Evolutionary conservation across 202 grass and related monocot genomes (phyloP).

Genomic region (Thinopyrum obtusiflorum): DNA sequence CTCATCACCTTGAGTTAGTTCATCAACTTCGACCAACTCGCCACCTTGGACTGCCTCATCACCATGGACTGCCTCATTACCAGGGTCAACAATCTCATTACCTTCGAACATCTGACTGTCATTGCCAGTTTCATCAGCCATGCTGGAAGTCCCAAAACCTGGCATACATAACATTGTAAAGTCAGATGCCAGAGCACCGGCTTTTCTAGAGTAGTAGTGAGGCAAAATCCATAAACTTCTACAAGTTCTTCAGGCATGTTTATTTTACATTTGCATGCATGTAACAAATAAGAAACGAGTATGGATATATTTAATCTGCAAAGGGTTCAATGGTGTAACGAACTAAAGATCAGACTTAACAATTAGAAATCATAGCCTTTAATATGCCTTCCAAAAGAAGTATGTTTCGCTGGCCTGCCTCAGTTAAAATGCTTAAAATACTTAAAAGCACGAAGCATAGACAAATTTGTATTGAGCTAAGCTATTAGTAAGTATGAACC

Average conservation of each 20-base stretch:
- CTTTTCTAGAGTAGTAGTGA: not conserved
- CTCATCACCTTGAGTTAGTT: constrained; percentile 20
- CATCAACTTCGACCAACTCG: constrained; percentile 25
- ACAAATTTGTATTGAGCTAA: not conserved
- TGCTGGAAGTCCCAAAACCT: constrained; percentile 15
- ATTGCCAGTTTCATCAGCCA: constrained; percentile 34
- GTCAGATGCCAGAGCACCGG: not conserved
- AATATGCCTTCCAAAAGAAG: not conserved
- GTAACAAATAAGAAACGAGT: not conserved
- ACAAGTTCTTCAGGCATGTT: not conserved
- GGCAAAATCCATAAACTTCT: not conserved
- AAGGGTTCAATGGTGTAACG: not conserved
- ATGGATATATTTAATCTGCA: not conserved
- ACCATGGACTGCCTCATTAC: not conserved
- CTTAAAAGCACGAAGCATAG: not conserved
- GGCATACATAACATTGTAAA: not conserved
- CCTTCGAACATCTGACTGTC: constrained; percentile 21
- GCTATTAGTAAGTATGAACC: not conserved
- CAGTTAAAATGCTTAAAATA: not conserved
- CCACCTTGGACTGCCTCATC: constrained; percentile 3
- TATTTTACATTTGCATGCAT: not conserved
- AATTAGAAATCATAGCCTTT: not conserved
- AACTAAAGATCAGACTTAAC: not conserved
- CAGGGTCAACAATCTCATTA: constrained; percentile 9
- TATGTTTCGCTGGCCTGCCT: not conserved